These are phyloP conservation scores for Echinosophora koreensis DNA, from an alignment of 306 rosid species.

Conservation along the genomic window DNA sequence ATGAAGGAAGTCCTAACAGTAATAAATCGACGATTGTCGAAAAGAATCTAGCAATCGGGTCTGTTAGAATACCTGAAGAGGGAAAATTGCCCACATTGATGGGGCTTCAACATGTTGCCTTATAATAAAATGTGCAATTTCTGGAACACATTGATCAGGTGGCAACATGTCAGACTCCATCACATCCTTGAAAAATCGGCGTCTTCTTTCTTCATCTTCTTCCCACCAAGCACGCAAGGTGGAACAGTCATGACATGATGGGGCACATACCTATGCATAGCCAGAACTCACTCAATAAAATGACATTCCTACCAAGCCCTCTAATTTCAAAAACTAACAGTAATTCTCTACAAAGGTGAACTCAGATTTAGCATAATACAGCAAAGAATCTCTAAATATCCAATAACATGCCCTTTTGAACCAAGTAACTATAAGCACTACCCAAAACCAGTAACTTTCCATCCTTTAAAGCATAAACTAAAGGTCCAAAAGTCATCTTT, in stretches of 20 bases:
- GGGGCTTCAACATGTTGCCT: constrained; percentile 93
- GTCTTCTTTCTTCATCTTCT: constrained; percentile 93
- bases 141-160: constrained; percentile 78
- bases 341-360: constrained; percentile 14
- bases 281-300: constrained; percentile 25
- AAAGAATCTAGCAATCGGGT: not conserved
- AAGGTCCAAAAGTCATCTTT: not conserved
- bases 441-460: constrained; percentile 17
- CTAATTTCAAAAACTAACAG: constrained; percentile 5
- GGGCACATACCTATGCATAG: constrained; percentile 85
- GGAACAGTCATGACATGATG: constrained; percentile 97
- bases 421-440: constrained; percentile 16
- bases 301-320: constrained; percentile 18
- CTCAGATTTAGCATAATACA: constrained; percentile 29
- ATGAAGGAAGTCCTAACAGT: not conserved
- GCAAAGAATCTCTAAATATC: constrained; percentile 11
- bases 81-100: constrained; percentile 99
- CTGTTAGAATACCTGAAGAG: constrained; percentile 80
- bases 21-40: not conserved
- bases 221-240: constrained; percentile 99
- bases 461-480: not conserved
- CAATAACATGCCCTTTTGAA: constrained; percentile 16
- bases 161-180: constrained; percentile 75
- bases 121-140: constrained; percentile 69
- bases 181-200: constrained; percentile 68